These are phyloP conservation scores for Globisporangium iwayamae DNA, from an alignment of 352 stramenopile genomes.

Conservation along the genomic window DNA sequence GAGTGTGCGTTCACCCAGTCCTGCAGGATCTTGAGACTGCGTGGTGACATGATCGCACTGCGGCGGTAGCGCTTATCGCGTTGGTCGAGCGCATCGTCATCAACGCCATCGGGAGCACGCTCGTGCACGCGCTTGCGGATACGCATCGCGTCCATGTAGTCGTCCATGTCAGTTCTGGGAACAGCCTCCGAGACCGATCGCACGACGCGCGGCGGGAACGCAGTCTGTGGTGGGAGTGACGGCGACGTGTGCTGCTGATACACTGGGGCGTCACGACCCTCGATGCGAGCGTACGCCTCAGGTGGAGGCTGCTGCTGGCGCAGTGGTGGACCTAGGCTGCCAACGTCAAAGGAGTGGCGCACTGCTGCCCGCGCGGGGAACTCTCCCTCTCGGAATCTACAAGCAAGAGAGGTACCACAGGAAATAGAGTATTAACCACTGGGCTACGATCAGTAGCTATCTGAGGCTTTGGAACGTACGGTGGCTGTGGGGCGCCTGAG, in stretches of 20 bases:
- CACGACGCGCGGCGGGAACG: slow-evolving; percentile 36
- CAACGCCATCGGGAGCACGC: slow-evolving; percentile 27
- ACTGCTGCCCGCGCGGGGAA: slow-evolving; percentile 44
- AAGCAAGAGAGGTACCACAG: background rate
- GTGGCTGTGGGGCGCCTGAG: slow-evolving; percentile 15
- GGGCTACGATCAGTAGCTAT: too few relatives aligned
- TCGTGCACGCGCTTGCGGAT: slow-evolving; percentile 64
- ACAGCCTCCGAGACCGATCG: slow-evolving; percentile 70
- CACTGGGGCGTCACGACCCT: slow-evolving; percentile 20
- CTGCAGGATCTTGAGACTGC: slow-evolving; percentile 71
- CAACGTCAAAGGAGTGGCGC: slow-evolving; percentile 69
- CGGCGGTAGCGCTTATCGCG: slow-evolving; percentile 46
- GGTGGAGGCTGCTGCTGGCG: slow-evolving; percentile 13
- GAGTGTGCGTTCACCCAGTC: slow-evolving; percentile 68
- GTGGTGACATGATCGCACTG: slow-evolving; percentile 52
- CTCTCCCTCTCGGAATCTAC: slow-evolving; percentile 21
- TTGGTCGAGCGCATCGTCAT: slow-evolving; percentile 17
- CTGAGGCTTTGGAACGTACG: slow-evolving; percentile 11
- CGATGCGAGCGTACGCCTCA: slow-evolving; percentile 16
- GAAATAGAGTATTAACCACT: background rate
- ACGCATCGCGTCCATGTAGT: slow-evolving; percentile 65
- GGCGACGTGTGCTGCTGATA: slow-evolving; percentile 21
- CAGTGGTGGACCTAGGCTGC: slow-evolving; percentile 35
- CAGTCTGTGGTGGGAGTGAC: slow-evolving; percentile 8
- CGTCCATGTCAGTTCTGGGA: slow-evolving; percentile 41